Evolutionary conservation across 257 asterid species (phyloP).

Genomic region (Osmanthus fragrans): DNA sequence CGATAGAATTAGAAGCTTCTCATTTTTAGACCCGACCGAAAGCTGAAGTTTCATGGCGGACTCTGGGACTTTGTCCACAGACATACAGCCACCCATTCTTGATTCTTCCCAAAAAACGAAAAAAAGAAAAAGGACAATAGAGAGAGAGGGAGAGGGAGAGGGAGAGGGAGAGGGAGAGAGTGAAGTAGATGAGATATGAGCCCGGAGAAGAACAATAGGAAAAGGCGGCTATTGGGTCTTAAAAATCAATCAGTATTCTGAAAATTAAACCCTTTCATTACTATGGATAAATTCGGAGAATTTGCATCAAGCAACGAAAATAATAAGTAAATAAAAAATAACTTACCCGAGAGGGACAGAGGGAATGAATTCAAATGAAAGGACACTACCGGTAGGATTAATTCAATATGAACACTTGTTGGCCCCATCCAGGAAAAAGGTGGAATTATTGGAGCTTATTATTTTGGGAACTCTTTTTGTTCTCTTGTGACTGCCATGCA

Average conservation of each 20-base stretch:
- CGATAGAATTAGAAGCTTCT: conserved; percentile 49
- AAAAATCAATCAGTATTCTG: too few relatives aligned
- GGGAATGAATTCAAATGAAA: background rate
- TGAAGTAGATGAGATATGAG: conserved; percentile 31
- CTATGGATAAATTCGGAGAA: too few relatives aligned
- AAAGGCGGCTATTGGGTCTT: too few relatives aligned
- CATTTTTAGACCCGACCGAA: conserved; percentile 46
- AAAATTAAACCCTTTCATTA: too few relatives aligned
- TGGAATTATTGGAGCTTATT: background rate
- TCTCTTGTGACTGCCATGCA: background rate
- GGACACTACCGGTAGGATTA: background rate
- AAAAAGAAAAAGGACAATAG: background rate
- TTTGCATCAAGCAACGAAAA: background rate
- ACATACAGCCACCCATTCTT: conserved; percentile 41
- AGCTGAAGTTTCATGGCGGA: conserved; percentile 44
- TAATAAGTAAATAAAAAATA: background rate
- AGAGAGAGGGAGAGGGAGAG: background rate
- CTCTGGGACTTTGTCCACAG: conserved; percentile 37
- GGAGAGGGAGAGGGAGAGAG: conserved; percentile 18
- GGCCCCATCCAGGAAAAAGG: background rate
- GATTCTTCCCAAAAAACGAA: conserved; percentile 26
- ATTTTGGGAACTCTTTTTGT: background rate
- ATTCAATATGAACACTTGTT: background rate
- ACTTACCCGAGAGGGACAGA: conserved; percentile 1
- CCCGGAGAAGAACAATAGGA: too few relatives aligned